These are phyloP conservation scores for Peziza echinospora DNA, from an alignment of 495 filamentous ascomycete species.

Conservation along the genomic window DNA sequence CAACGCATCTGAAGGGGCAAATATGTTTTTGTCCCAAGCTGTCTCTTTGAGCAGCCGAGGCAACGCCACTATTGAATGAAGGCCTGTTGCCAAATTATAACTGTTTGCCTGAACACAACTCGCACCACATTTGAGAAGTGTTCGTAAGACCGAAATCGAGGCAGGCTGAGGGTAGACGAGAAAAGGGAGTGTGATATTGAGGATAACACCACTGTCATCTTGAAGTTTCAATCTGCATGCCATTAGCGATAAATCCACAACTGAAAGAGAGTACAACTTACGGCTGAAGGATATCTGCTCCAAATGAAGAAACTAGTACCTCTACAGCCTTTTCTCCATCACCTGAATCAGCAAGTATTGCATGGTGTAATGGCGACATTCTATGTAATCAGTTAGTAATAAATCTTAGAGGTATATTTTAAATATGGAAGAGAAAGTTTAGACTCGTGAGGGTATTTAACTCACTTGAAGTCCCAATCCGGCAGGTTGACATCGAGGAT, in stretches of 20 bases:
- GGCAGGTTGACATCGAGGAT: slow-evolving; percentile 53
- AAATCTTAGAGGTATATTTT: slow-evolving; percentile 17
- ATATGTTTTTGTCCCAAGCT: too few species aligned
- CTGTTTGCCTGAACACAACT: slow-evolving; percentile 50
- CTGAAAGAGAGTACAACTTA: background rate
- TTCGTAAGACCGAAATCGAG: slow-evolving; percentile 7
- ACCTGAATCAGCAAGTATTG: slow-evolving; percentile 38
- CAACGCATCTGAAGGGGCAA: too few species aligned
- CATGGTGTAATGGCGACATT: slow-evolving; percentile 45
- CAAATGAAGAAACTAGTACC: slow-evolving; percentile 46
- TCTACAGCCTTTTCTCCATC: slow-evolving; percentile 40
- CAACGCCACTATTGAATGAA: slow-evolving; percentile 32
- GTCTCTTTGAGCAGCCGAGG: too few species aligned
- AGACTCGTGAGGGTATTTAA: too few species aligned
- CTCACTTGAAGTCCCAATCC: slow-evolving; percentile 48
- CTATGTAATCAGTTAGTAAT: background rate
- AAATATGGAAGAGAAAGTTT: too few species aligned
- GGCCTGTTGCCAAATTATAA: slow-evolving; percentile 23
- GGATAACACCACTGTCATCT: background rate
- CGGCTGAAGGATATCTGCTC: slow-evolving; percentile 31
- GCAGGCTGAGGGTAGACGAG: background rate
- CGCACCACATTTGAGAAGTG: slow-evolving; percentile 46
- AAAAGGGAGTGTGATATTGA: background rate
- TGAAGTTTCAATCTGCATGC: background rate
- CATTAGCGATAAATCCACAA: background rate